Base-by-base conservation (phyloP, 108 stramenopile species). In the Skeletonema menzelii region DNA sequence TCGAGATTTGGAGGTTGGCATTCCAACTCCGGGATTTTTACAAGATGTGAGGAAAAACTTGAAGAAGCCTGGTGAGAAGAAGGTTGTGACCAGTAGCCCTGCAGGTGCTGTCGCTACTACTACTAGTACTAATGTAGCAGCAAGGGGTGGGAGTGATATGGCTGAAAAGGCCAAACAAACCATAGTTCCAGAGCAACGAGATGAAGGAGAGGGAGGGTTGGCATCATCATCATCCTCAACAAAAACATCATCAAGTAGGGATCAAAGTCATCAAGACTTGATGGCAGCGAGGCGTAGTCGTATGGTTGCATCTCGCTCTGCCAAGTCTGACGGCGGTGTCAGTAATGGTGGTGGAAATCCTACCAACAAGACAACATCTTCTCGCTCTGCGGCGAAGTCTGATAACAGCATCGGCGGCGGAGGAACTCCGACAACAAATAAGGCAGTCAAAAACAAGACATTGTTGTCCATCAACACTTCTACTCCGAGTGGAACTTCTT, bases 1-100 rank as follows among this genome's bases (percentile, higher is more conserved):
- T 26, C 38, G 42, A 37, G 69, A 70, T 63, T 59, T 65, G 56
- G 76, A 77, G 40, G 76, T 26, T 4, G 76, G 76, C 30, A 70
- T 77, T 57, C 76, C 76, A 55, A 77, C 76, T 30, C 76, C 76
- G 0, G 46, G 38, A 28, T 69, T 77, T 57, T 70, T 77, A 37
- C 30, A 65, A 15, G 57, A 70, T 32, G 30, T 57, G 34, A 63
- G 76, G 22, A 70, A 70, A 35, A 77, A 77, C 59, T 70, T 77
- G 46, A 77, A 77, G 69, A 75, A 59, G 69, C 12, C 34, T 44
- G 49, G 26, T 5, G 17, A 14, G 8, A 26, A 42, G 57, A 40
- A 11, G 22, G 38, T 27, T 58, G 32, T 62, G 46, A 3, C 30
- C 37, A 32, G 14, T 2, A 32, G 14, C 2, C 20, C 0, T 13